Conservation (phyloP, 1,284 basidiomycete species). For the Erythrobasidium hasegawianum region DNA sequence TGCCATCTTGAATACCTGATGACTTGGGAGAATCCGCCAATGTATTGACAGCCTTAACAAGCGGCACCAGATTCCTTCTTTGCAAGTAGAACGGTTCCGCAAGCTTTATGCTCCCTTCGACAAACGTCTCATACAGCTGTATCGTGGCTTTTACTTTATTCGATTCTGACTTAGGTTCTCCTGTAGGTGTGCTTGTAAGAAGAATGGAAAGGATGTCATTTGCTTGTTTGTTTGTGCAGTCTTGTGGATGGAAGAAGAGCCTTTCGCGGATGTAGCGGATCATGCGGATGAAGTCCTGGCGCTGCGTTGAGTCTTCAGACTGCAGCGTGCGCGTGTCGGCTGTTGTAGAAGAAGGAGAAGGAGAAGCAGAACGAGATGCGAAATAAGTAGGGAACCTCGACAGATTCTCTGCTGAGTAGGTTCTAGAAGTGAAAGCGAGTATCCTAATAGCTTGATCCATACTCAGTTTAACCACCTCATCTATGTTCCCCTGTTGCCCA, state of each 20-base stretch:
- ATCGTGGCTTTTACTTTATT: neutral
- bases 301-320: neutral
- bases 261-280: neutral
- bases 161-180: neutral
- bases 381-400: neutral
- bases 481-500: no score
- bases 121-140: neutral
- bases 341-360: no score
- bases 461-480: no score
- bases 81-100: neutral
- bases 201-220: neutral
- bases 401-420: neutral
- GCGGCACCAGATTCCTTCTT: neutral
- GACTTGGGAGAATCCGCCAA: neutral
- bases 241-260: neutral
- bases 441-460: neutral
- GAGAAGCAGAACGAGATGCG: no score
- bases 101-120: neutral
- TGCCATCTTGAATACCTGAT: neutral
- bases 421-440: neutral
- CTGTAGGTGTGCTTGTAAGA: neutral
- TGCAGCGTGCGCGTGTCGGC: no score
- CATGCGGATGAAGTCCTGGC: neutral
- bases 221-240: neutral
- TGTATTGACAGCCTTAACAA: neutral